Evolutionary conservation across 1,284 basidiomycete species (phyloP), one percentile per base, ranked within the genome.

Genomic region (Leccinum angustisporum): DNA sequence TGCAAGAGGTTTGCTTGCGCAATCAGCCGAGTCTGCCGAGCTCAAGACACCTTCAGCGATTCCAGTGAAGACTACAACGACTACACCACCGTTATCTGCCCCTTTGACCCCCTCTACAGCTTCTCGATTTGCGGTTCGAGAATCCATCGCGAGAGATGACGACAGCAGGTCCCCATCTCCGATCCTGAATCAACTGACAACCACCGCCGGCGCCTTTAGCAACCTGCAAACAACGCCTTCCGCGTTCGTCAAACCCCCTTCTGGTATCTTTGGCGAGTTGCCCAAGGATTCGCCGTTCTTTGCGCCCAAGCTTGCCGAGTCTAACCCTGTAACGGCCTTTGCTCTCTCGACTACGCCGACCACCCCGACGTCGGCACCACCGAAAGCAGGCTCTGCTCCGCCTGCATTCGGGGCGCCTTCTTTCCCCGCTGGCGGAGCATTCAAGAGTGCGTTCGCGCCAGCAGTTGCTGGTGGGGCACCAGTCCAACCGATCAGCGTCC

Each of bases 221-320:
- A 71, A 71, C 43, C 67, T 79, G 11, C 71, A 72, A 33, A 70
- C 76, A 9, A 75, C 76, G 33, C 67, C 78, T 5, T 71, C 69
- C 5, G 74, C 70, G 0, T 79, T 80, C 60, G 67, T 75, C 31
- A 79, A 77, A 61, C 73, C 80, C 9, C 70, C 77, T 5, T 63
- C 75, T 36, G 81, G 81, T 0, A 77, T 78, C 64, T 76, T 80
- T 18, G 69, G 65, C 38, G 69, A 69, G 25, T 60, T 70, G n/a
- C 67, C 70, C 33, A 70, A 70, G 21, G 70, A 75, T 18, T 88
- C 87, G 2, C 85, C 86, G 1, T 88, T 86, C 74, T 80, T 82
- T 69, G 81, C 82, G 36, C 67, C 78, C 2, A 74, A 77, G 54
- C 70, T 76, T 38, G 61, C 74, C 1, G 76, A 73, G 48, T 58